Base-by-base conservation (phyloP, 208 protist genomes). In the Acanthamoeba triangularis region DNA sequence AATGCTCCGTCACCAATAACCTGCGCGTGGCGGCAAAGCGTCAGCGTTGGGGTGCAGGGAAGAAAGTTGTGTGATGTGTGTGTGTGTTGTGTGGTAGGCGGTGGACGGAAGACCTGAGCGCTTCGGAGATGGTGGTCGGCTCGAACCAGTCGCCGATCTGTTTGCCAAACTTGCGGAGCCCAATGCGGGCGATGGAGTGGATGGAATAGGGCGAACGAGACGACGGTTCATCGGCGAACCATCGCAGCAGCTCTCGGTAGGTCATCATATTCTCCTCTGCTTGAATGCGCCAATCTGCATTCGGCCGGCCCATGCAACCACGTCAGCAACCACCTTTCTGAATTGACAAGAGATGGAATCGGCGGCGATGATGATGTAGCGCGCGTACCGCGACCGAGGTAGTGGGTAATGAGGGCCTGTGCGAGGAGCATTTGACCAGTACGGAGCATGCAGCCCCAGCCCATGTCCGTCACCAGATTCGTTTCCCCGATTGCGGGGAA, bases 381-480 rank as follows among this genome's bases (percentile, higher is more conserved):
- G 82, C 10, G 54, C 56, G 52, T 30, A 65, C 95, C 95, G 41
- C 91, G 63, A 0, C 96, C 95, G 28, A 96, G 54, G 25, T 72
- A 96, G 47, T 95, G 92, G 28, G 97, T 96, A 94, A 98, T 88
- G 67, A 98, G 95, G 25, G 92, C 92, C n/a, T 82, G 52, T 13
- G 93, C 98, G 28, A 99, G 87, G 30, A 99, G 72, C 98, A 99
- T 99, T 96, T 99, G 98, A 0, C 97, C 98, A 3, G 98, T 98
- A 47, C 98, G 98, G 35, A 99, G 95, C 90, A 99, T 97, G 87
- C 98, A 99, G 2, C 98, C 98, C 98, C 98, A 99, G 18, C 96
- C 95, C 13, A 97, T 82, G 96, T 99, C 98, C 8, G 97, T 84
- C 18, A 67, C 72, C 13, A 78, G 49, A 20, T 13, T 35, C 10